Conservation (phyloP, 225 moss, liverwort and hornwort genomes). For the Sphagnum contortum region DNA sequence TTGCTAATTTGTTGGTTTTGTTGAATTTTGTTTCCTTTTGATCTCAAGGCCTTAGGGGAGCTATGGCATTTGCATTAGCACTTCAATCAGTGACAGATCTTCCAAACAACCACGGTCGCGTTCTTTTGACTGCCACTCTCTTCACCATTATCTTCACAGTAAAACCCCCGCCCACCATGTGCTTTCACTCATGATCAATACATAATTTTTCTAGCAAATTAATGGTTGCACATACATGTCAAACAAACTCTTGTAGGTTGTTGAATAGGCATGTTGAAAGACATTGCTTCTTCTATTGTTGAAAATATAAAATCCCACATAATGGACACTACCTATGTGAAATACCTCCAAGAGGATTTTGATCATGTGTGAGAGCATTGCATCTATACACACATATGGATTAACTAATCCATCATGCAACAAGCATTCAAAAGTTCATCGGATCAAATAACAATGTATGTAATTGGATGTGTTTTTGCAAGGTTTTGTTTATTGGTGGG, state of each 20-base stretch:
- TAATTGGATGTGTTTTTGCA: not conserved
- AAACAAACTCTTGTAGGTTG: no score
- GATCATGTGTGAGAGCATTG: no score
- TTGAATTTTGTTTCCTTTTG: no score
- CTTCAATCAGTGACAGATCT: slow-evolving; percentile 70
- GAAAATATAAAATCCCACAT: not conserved
- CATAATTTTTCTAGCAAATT: not conserved
- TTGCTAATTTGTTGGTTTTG: no score
- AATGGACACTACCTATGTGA: not conserved
- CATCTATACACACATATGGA: no score
- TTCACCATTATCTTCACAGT: slow-evolving; percentile 96
- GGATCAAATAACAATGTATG: no score
- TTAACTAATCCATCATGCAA: no score
- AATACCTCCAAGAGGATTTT: no score
- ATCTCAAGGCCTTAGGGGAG: slow-evolving; percentile 69
- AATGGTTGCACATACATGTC: not conserved
- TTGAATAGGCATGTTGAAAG: not conserved
- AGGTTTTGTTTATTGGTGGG: slow-evolving; percentile 78
- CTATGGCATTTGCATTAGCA: slow-evolving; percentile 95
- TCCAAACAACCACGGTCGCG: slow-evolving; percentile 72
- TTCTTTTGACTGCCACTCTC: slow-evolving; percentile 73
- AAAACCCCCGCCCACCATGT: slow-evolving; percentile 3
- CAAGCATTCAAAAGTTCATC: no score
- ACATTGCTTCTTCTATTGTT: not conserved
- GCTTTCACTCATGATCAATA: not conserved